Conservation (phyloP, 371 early-diverging fungal genomes). For the Haplosporangium sp. region DNA sequence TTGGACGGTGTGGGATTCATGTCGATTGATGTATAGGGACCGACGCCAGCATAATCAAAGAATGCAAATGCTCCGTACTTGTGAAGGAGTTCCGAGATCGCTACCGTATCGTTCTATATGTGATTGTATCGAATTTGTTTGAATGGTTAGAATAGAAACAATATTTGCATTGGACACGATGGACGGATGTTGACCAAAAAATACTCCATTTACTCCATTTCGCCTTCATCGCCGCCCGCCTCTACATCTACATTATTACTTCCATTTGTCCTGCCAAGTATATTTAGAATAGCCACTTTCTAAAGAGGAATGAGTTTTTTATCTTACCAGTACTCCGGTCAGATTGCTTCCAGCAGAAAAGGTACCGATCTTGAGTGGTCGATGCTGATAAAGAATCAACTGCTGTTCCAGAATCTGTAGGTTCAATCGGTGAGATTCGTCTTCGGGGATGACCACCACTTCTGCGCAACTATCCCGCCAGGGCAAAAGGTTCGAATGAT, state of each 20-base stretch:
- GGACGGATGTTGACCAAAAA: too few relatives aligned
- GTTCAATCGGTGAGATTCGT: slow-evolving; percentile 13
- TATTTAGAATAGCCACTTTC: too few relatives aligned
- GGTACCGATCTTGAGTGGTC: slow-evolving; percentile 34
- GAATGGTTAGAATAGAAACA: slow-evolving; percentile 1
- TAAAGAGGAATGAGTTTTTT: not conserved
- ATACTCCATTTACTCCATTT: too few relatives aligned
- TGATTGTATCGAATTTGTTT: too few relatives aligned
- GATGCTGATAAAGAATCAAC: slow-evolving; percentile 12
- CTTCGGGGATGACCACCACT: slow-evolving; percentile 32
- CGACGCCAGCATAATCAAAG: slow-evolving; percentile 38
- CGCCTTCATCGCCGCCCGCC: too few relatives aligned
- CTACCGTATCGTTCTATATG: slow-evolving; percentile 46
- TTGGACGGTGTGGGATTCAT: slow-evolving; percentile 33
- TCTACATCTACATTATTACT: too few relatives aligned
- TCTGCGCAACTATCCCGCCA: slow-evolving; percentile 48
- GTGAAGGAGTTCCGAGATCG: slow-evolving; percentile 42
- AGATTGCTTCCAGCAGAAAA: slow-evolving; percentile 47
- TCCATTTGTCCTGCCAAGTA: too few relatives aligned
- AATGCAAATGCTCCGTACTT: slow-evolving; percentile 28
- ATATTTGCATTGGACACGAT: not conserved
- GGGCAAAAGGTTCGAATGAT: slow-evolving; percentile 40
- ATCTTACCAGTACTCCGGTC: slow-evolving; percentile 38
- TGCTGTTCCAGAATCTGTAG: slow-evolving; percentile 23
- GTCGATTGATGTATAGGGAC: slow-evolving; percentile 36